Percentiles rank a stretch among this genome's conserved stretches.
Conservation (phyloP, 495 filamentous ascomycete species). For the Tuber calosporum region DNA sequence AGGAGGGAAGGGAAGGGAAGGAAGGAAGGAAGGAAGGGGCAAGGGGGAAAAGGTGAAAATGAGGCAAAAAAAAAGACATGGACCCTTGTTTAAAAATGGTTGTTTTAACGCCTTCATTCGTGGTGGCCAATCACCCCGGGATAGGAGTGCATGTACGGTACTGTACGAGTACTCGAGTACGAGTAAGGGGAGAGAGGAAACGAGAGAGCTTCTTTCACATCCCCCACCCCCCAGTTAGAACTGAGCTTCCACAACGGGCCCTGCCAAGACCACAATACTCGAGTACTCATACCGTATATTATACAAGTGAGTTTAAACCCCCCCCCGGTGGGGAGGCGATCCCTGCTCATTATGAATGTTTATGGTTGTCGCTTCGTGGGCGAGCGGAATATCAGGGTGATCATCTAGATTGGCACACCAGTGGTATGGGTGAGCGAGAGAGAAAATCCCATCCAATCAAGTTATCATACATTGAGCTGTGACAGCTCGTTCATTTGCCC, state of each 20-base stretch:
- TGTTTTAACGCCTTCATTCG: neutral
- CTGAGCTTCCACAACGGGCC: neutral
- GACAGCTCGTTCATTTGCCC: neutral
- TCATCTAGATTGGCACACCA: neutral
- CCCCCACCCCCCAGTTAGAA: neutral
- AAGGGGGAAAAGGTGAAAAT: neutral
- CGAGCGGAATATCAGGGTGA: neutral
- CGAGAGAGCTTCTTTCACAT: neutral
- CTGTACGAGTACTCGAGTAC: neutral
- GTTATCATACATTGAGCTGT: no score
- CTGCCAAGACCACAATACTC: neutral
- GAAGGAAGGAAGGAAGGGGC: neutral
- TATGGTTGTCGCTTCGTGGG: neutral
- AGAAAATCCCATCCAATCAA: neutral
- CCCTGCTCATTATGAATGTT: neutral
- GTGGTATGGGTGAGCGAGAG: neutral
- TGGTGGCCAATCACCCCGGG: neutral
- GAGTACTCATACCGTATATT: no score
- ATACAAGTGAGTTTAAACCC: no score
- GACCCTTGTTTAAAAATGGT: neutral
- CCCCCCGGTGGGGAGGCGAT: neutral
- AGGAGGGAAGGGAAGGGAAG: neutral
- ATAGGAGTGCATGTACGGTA: neutral
- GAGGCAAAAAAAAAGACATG: neutral
- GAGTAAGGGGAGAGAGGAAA: neutral